Base-by-base conservation (phyloP, 345 rosid species). In the Populus alba region DNA sequence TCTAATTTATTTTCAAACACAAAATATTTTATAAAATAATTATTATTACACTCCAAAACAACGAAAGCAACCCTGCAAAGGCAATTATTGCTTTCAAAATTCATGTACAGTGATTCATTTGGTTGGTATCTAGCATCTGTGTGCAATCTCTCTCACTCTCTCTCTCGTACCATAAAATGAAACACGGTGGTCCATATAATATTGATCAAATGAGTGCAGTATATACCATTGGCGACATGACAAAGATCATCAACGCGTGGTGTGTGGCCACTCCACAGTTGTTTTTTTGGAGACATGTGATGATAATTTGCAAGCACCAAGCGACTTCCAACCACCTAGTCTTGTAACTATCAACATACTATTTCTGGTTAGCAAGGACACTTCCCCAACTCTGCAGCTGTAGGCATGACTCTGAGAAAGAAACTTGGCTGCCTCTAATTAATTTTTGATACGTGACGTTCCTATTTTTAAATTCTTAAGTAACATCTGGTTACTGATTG, bases 251-350 rank as follows among this genome's bases (percentile, higher is more conserved):
- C 11, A 22, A 23, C 22, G 22, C 20, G 5, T 18, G 23, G n/a
- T 49, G 61, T 8, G 61, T 53, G n/a, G 57, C 10, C 61, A 53
- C 27, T n/a, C 1, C 10, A 57, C n/a, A 10, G 29, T 57, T 57
- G 29, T n/a, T n/a, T 22, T 8, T 38, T 38, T 41, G 45, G 10
- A 41, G 2, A 57, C 13, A 5, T 4, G 23, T n/a, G 63, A 3
- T 9, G 15, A 41, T 10, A 23, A 1, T 11, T 15, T 29, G 1
- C 9, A 20, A 61, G 47, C 29, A 17, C 47, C 37, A 63, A 33
- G 75, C 6, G 35, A 65, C 27, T 78, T 37, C 75, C 71, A 31
- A 78, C 35, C 49, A 49, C 65, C 75, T 15, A 11, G 27, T 69
- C 74, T 39, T 23, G 29, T 23, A 17, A 16, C 51, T 7, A 25